These are phyloP conservation scores for Phaeosphaeriaceae sp. DNA, from an alignment of 2,329 filamentous ascomycete species.

Conservation along the genomic window DNA sequence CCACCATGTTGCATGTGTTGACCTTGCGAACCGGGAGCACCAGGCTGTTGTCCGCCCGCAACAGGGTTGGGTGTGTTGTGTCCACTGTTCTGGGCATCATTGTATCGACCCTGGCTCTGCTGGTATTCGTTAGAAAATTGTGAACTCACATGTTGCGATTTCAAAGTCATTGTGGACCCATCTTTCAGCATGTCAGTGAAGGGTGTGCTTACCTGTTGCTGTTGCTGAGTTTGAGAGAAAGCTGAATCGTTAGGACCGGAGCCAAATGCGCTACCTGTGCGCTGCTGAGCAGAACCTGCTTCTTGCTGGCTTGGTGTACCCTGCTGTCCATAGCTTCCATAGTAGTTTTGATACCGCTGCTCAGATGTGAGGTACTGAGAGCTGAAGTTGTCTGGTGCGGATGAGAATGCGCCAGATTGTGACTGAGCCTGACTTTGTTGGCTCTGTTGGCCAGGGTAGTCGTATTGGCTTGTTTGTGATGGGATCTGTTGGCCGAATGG, in stretches of 20 bases:
- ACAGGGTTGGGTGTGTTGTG: slow-evolving; percentile 89
- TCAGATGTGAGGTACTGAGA: slow-evolving; percentile 80
- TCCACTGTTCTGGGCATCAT: slow-evolving; percentile 83
- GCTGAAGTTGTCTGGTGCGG: slow-evolving; percentile 79
- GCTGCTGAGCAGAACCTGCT: slow-evolving; percentile 72
- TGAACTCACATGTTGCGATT: slow-evolving; percentile 1
- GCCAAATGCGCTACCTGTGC: slow-evolving; percentile 78
- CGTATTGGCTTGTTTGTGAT: slow-evolving; percentile 56
- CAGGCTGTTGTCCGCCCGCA: slow-evolving; percentile 60
- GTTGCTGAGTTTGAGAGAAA: slow-evolving; percentile 67
- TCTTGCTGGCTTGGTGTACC: slow-evolving; percentile 69
- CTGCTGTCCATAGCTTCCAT: slow-evolving; percentile 62
- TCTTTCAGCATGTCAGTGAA: slow-evolving; percentile 6
- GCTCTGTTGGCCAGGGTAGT: slow-evolving; percentile 53
- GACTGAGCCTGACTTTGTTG: slow-evolving; percentile 62
- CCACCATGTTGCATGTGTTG: slow-evolving; percentile 52
- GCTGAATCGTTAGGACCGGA: slow-evolving; percentile 65
- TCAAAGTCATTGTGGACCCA: slow-evolving; percentile 7
- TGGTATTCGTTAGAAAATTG: slow-evolving; percentile 22
- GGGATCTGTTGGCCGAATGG: slow-evolving; percentile 78
- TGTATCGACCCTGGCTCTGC: slow-evolving; percentile 70
- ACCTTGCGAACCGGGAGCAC: slow-evolving; percentile 54
- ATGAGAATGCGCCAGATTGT: slow-evolving; percentile 71
- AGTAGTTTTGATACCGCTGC: slow-evolving; percentile 74
- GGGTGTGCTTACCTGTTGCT: slow-evolving; percentile 57